Percentiles rank a stretch among this genome's conserved stretches.
Evolutionary conservation across 106 monocot species (phyloP).

Genomic region (Chionographis japonica): DNA sequence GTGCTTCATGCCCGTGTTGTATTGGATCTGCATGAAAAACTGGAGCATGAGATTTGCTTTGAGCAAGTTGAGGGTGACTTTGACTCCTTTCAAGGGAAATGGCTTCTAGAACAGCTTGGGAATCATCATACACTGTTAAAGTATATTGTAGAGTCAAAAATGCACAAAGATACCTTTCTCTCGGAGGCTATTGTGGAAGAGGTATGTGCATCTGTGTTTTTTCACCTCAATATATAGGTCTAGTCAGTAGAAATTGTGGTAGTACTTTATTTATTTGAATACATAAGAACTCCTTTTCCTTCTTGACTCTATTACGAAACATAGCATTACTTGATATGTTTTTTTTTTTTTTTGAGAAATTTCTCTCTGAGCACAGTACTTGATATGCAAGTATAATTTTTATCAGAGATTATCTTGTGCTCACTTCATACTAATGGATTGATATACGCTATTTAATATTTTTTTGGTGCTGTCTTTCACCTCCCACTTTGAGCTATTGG

Average conservation of each 20-base stretch:
- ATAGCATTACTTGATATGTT: neutral
- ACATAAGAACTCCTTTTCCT: too few relatives aligned
- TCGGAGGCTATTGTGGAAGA: conserved; percentile 91
- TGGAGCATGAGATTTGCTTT: conserved; percentile 76
- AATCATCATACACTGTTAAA: conserved; percentile 80
- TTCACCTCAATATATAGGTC: neutral
- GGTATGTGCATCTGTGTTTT: conserved; percentile 24
- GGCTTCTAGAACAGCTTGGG: conserved; percentile 88
- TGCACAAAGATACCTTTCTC: conserved; percentile 79
- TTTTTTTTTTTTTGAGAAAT: neutral
- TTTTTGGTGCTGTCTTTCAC: too few relatives aligned
- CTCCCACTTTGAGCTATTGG: too few relatives aligned
- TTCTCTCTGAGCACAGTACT: neutral
- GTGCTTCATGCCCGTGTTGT: conserved; percentile 92
- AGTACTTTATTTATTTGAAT: too few relatives aligned
- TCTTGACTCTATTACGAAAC: too few relatives aligned
- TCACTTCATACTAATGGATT: too few relatives aligned
- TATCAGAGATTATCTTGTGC: too few relatives aligned
- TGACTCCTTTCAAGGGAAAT: conserved; percentile 82
- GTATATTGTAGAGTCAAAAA: conserved; percentile 88
- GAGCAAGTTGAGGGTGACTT: conserved; percentile 97
- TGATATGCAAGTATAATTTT: too few relatives aligned
- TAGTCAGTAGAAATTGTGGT: neutral
- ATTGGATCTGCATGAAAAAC: conserved; percentile 72
- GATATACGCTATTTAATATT: too few relatives aligned